Base-by-base conservation (phyloP, 192 early-diverging fungal genomes). In the Coemansia umbellata region DNA sequence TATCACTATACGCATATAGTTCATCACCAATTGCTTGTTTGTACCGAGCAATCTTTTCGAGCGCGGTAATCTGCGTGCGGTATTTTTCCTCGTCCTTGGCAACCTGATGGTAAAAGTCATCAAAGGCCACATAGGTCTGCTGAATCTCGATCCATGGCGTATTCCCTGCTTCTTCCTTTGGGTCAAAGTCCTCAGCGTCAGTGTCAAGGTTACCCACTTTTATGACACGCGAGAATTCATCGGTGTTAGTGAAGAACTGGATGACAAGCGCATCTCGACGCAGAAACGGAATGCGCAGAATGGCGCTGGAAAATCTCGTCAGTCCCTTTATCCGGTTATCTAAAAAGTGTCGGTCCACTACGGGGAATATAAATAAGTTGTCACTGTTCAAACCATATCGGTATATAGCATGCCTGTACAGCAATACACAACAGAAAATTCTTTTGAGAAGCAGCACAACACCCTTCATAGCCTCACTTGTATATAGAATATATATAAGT, bases 311-410 rank as follows among this genome's bases (percentile, higher is more conserved):
- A 56, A 78, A 78, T 23, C 74, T 63, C 24, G 67, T 71, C 56
- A 78, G 74, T 0, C 74, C 74, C 53, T 71, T 70, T 70, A 78
- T 63, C 57, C 74, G 74, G 57, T 78, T 78, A 56, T 78, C 74
- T 78, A 78, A 71, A 78, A 78, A 78, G 50, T 52, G 68, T 18
- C 74, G 74, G 58, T 78, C 74, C 74, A 78, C 74, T 78, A 76
- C 66, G 52, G 36, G 18, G 21, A 35, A 33, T 41, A 59, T 60
- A 61, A 57, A 13, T 27, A 27, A 45, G 28, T 22, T 45, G 24
- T 15, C 43, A 45, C 11, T n/a, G 15, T 45, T 45, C 43, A 45
- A 45, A 45, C 43, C 3, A 8, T 45, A 45, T 45, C 43, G 23
- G 26, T 45, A 28, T 45, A 45, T 45, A 45, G 43, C 43, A 45